A percentile compares a stretch with the other conserved stretches of the same genome.
phyloP scores from a whole-genome alignment of 2,329 filamentous ascomycete genomes.

The Akanthomyces uredinophilus region DNA sequence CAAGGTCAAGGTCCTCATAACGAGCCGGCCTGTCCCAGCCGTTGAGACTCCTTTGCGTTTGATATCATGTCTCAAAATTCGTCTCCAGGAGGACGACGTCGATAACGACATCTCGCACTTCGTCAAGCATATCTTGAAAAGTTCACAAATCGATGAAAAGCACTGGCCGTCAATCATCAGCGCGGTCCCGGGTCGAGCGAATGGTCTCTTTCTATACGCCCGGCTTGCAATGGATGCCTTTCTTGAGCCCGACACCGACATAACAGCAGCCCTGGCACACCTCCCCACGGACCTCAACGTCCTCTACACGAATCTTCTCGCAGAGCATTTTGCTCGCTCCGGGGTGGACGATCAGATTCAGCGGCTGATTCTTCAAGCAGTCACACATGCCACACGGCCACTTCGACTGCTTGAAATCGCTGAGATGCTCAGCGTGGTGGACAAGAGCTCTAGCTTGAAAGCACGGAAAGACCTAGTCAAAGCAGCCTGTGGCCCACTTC shows the following conservation, averaged over 20 bases:
- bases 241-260: slow-evolving; percentile 22
- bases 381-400: slow-evolving; percentile 37
- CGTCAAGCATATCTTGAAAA: background rate
- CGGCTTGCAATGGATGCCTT: slow-evolving; percentile 38
- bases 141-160: background rate
- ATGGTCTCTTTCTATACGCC: slow-evolving; percentile 42
- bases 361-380: slow-evolving; percentile 33
- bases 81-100: slow-evolving; percentile 22
- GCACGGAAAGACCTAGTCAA: slow-evolving; percentile 33
- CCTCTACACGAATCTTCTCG: slow-evolving; percentile 5
- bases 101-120: slow-evolving; percentile 8
- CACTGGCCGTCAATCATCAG: slow-evolving; percentile 16
- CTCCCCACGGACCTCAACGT: slow-evolving; percentile 25
- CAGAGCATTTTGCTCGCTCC: slow-evolving; percentile 20
- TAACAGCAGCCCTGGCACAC: slow-evolving; percentile 23
- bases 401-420: slow-evolving; percentile 39
- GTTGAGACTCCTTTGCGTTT: slow-evolving; percentile 28
- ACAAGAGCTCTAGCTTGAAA: slow-evolving; percentile 18
- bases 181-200: slow-evolving; percentile 31
- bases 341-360: slow-evolving; percentile 30
- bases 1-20: slow-evolving; percentile 37
- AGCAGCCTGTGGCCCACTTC: slow-evolving; percentile 37
- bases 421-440: slow-evolving; percentile 16
- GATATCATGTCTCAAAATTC: slow-evolving; percentile 26
- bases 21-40: slow-evolving; percentile 34